A percentile compares a stretch with the other conserved stretches of the same genome.
phyloP scores from a whole-genome alignment of 805 yeast species.

The Candida sakaeoensis region DNA sequence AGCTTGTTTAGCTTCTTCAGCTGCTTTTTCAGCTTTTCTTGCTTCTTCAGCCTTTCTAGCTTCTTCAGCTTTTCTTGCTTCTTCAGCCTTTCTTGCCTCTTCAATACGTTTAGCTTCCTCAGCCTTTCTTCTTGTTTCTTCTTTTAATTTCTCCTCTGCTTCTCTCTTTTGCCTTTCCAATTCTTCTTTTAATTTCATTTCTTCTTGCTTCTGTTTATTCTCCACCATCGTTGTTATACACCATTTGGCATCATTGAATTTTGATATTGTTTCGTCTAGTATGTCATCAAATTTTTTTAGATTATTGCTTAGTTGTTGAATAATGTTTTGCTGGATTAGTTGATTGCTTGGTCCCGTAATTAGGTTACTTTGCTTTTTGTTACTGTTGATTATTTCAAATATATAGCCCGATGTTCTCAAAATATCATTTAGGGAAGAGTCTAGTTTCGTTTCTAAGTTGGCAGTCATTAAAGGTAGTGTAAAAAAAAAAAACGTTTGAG shows the following conservation, averaged over 20 bases:
- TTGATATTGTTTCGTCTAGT: slow-evolving; percentile 39
- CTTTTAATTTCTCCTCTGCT: slow-evolving; percentile 23
- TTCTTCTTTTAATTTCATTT: slow-evolving; percentile 34
- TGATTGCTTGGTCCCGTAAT: slow-evolving; percentile 41
- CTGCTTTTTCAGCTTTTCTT: slow-evolving; percentile 11
- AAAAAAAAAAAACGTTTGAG: not conserved
- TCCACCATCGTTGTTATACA: slow-evolving; percentile 41
- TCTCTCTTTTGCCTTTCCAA: slow-evolving; percentile 25
- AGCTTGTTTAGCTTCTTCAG: slow-evolving; percentile 14
- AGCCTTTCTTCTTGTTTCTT: slow-evolving; percentile 13
- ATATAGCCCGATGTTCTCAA: slow-evolving; percentile 42
- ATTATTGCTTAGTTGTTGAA: slow-evolving; percentile 30
- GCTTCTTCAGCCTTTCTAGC: slow-evolving; percentile 19
- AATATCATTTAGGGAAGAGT: slow-evolving; percentile 37
- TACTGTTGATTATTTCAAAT: slow-evolving; percentile 39
- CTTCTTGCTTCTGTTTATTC: slow-evolving; percentile 40
- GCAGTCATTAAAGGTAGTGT: slow-evolving; percentile 8
- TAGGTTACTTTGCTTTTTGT: slow-evolving; percentile 37
- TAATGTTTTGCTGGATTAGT: slow-evolving; percentile 34
- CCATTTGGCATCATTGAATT: slow-evolving; percentile 43
- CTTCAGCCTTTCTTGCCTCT: slow-evolving; percentile 16
- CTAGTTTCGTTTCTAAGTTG: slow-evolving; percentile 39
- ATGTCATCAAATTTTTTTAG: slow-evolving; percentile 38
- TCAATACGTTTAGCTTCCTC: slow-evolving; percentile 15
- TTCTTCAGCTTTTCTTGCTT: slow-evolving; percentile 12